A percentile compares a stretch with the other conserved stretches of the same genome.
Evolutionary conservation across 768 basidiomycete genomes (phyloP).

Genomic region (Asterophora lycoperdoides): DNA sequence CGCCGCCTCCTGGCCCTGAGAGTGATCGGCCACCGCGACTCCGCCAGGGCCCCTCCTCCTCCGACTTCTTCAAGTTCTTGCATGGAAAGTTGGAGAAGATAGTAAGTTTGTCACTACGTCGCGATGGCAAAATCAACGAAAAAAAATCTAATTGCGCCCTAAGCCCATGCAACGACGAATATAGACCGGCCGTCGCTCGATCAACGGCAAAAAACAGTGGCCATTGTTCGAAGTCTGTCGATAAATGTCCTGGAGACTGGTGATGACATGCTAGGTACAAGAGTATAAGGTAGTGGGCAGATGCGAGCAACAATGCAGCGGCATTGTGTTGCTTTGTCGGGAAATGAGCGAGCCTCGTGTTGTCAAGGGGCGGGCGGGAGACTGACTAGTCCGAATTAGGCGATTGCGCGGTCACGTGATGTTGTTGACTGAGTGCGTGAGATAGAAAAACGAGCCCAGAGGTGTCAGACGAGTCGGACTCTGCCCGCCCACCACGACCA

Average conservation of each 20-base stretch:
- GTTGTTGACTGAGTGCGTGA: slow-evolving; percentile 38
- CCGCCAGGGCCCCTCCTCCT: not conserved
- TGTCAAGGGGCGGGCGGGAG: slow-evolving; percentile 3
- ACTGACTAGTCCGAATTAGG: not conserved
- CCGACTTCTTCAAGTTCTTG: no score
- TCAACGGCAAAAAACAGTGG: no score
- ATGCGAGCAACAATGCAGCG: slow-evolving; percentile 8
- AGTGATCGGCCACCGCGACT: not conserved
- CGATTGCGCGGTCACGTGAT: slow-evolving; percentile 40
- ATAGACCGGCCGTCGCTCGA: no score
- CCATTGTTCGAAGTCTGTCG: slow-evolving; percentile 4
- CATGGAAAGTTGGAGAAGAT: not conserved
- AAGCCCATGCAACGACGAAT: no score
- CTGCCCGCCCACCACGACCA: slow-evolving; percentile 24
- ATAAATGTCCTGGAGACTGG: not conserved
- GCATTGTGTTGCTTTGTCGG: slow-evolving; percentile 1
- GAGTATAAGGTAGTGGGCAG: not conserved
- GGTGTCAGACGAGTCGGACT: not conserved
- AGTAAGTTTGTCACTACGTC: no score
- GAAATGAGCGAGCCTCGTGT: slow-evolving; percentile 6
- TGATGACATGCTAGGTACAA: not conserved
- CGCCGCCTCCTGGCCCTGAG: no score
- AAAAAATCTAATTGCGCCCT: no score
- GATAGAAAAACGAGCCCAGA: slow-evolving; percentile 32
- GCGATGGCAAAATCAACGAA: no score